These are phyloP conservation scores for Clavispora fructus DNA, from an alignment of 805 yeast species.

Conservation along the genomic window DNA sequence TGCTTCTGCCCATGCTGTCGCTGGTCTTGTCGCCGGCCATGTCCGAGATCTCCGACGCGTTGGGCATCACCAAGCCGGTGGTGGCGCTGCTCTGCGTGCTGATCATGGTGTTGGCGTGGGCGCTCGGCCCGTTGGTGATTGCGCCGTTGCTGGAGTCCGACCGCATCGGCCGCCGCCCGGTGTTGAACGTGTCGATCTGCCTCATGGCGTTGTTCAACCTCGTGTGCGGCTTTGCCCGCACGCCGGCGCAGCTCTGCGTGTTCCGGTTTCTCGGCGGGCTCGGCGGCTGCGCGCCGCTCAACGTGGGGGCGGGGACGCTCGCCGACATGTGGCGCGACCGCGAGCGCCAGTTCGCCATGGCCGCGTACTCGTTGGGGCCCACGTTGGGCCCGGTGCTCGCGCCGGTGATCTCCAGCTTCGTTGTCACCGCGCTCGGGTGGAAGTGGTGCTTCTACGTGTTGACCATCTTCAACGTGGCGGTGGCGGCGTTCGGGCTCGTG, in stretches of 20 bases:
- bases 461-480: conserved; percentile 52
- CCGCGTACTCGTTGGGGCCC: conserved; percentile 56
- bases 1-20: conserved; percentile 58
- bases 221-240: conserved; percentile 58
- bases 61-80: conserved; percentile 19
- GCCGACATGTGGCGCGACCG: conserved; percentile 55
- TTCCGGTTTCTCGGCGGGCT: conserved; percentile 60
- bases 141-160: conserved; percentile 65
- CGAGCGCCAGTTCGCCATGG: conserved; percentile 51
- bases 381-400: conserved; percentile 67
- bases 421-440: conserved; percentile 49
- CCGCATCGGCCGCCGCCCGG: conserved; percentile 51
- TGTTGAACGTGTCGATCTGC: conserved; percentile 49
- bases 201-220: conserved; percentile 46
- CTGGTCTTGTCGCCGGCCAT: conserved; percentile 61
- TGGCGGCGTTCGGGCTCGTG: conserved; percentile 41
- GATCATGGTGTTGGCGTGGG: conserved; percentile 66
- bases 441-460: conserved; percentile 65
- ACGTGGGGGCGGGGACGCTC: conserved; percentile 65
- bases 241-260: conserved; percentile 54
- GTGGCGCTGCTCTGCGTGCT: conserved; percentile 41
- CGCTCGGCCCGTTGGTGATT: conserved; percentile 57
- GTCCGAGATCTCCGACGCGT: conserved; percentile 39
- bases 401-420: conserved; percentile 55
- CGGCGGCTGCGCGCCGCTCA: conserved; percentile 64